phyloP scores from a whole-genome alignment of 495 filamentous ascomycete genomes.

The Aspergillus sparsus region DNA sequence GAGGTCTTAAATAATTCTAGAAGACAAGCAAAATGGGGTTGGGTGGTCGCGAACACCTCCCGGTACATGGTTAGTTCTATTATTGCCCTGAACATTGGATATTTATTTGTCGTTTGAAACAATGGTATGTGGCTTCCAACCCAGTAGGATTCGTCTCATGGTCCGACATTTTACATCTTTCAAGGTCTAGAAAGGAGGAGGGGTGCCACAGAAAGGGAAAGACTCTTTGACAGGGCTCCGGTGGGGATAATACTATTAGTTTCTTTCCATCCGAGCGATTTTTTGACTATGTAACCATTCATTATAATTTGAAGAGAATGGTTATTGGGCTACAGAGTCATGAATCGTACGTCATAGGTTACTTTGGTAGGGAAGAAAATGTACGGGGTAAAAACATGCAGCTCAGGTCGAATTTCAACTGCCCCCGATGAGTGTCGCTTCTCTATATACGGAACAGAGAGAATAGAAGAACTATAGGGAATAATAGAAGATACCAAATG shows the following conservation, averaged over 20 bases:
- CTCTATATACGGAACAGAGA: not conserved
- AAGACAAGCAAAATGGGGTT: slow-evolving; percentile 1
- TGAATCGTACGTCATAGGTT: not conserved
- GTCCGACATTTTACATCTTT: not conserved
- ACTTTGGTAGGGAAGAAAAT: not conserved
- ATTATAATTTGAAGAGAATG: not conserved
- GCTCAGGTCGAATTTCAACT: no score
- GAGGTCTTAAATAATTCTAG: not conserved
- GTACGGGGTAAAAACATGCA: not conserved
- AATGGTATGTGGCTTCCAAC: slow-evolving; percentile 8
- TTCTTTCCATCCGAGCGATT: no score
- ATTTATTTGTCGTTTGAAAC: slow-evolving; percentile 8
- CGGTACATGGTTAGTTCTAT: not conserved
- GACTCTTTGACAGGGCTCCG: no score
- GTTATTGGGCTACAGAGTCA: slow-evolving; percentile 1
- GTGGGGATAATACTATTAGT: no score
- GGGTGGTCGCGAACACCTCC: not conserved
- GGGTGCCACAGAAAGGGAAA: no score
- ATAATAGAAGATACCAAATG: no score
- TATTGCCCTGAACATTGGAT: not conserved
- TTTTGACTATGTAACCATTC: no score
- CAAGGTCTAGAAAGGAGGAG: no score
- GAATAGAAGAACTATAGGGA: no score
- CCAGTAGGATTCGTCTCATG: slow-evolving; percentile 6
- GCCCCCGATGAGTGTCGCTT: not conserved